Percentiles rank a stretch among this genome's conserved stretches.
Conservation (phyloP, 805 yeast species). For the Teunomyces panamensis region DNA sequence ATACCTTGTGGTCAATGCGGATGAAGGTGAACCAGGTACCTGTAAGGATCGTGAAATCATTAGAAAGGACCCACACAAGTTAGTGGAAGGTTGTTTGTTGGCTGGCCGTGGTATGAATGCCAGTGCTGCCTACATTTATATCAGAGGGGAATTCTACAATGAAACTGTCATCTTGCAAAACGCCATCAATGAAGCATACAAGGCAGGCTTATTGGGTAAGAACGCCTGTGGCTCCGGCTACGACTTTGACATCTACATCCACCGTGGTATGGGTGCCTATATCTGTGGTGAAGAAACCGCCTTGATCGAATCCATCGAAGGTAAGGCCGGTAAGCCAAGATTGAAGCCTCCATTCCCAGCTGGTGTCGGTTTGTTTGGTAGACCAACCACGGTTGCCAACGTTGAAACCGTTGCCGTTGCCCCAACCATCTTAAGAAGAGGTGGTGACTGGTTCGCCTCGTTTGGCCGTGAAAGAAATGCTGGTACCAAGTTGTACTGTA, state of each 20-base stretch:
- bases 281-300: slow-evolving; percentile 93
- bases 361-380: slow-evolving; percentile 86
- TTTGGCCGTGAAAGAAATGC: slow-evolving; percentile 83
- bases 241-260: slow-evolving; percentile 78
- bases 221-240: slow-evolving; percentile 87
- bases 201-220: slow-evolving; percentile 75
- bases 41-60: slow-evolving; percentile 91
- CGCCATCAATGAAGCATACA: slow-evolving; percentile 86
- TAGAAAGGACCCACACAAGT: slow-evolving; percentile 88
- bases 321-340: slow-evolving; percentile 92
- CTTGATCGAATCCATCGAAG: slow-evolving; percentile 82
- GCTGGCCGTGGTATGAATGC: slow-evolving; percentile 94
- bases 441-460: slow-evolving; percentile 81
- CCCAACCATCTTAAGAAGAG: slow-evolving; percentile 85
- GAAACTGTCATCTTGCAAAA: slow-evolving; percentile 71
- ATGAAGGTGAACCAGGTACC: slow-evolving; percentile 94
- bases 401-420: slow-evolving; percentile 91
- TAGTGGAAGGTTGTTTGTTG: slow-evolving; percentile 85
- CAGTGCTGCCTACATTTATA: slow-evolving; percentile 86
- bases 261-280: slow-evolving; percentile 93
- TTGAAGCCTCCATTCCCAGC: slow-evolving; percentile 95
- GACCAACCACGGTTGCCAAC: slow-evolving; percentile 88
- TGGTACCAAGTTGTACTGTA: slow-evolving; percentile 82
- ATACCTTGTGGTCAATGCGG: slow-evolving; percentile 85
- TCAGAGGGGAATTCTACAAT: slow-evolving; percentile 86